Conservation (phyloP, 495 filamentous ascomycete species). For the Lindgomyces ingoldianus region DNA sequence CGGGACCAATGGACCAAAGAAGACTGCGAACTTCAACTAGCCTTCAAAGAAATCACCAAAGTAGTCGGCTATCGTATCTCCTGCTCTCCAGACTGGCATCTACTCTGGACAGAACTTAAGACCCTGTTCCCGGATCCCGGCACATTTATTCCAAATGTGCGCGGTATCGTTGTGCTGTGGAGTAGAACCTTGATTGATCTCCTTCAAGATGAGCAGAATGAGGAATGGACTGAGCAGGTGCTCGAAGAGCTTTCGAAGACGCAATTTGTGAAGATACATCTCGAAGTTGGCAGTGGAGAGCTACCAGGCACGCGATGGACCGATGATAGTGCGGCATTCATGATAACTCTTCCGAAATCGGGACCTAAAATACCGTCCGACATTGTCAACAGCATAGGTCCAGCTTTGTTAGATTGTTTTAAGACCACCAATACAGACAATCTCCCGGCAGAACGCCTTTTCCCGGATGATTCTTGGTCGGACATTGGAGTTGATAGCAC, state of each 20-base stretch:
- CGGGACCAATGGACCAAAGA: slow-evolving; percentile 25
- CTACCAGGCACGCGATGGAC: slow-evolving; percentile 9
- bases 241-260: slow-evolving; percentile 14
- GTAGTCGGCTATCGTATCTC: slow-evolving; percentile 10
- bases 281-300: slow-evolving; percentile 3
- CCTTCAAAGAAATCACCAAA: background rate
- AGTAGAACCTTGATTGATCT: slow-evolving; percentile 4
- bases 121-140: slow-evolving; percentile 11
- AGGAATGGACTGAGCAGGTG: slow-evolving; percentile 11
- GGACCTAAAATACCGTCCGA: background rate
- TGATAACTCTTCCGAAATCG: slow-evolving; percentile 10
- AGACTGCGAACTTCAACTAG: slow-evolving; percentile 7
- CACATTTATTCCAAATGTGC: slow-evolving; percentile 18
- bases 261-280: background rate
- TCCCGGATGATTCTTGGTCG: slow-evolving; percentile 21
- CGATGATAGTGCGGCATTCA: slow-evolving; percentile 5
- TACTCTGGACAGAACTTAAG: slow-evolving; percentile 23
- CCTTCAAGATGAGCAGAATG: slow-evolving; percentile 13
- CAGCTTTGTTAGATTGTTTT: slow-evolving; percentile 12
- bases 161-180: slow-evolving; percentile 5
- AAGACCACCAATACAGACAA: background rate
- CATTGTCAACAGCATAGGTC: slow-evolving; percentile 3
- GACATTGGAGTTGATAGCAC: slow-evolving; percentile 12
- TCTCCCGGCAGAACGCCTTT: background rate
- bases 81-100: slow-evolving; percentile 17